A percentile compares a stretch with the other conserved stretches of the same genome.
Conservation (phyloP, 371 early-diverging fungal species). For the Apophysomyces variabilis region DNA sequence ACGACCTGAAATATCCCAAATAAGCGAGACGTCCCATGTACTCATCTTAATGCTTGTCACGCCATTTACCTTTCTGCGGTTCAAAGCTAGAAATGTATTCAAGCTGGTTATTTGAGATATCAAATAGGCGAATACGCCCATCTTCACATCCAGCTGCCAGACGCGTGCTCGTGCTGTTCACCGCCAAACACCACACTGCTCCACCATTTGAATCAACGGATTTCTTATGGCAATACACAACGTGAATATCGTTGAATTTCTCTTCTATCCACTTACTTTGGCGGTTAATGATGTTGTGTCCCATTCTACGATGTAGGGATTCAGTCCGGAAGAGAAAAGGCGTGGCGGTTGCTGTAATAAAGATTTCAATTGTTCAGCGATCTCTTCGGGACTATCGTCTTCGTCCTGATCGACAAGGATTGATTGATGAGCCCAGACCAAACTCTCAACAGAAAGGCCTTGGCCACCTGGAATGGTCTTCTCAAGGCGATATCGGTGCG, state of each 20-base stretch:
- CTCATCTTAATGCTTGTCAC: background rate
- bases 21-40: background rate
- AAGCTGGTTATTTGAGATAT: slow-evolving; percentile 75
- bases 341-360: slow-evolving; percentile 68
- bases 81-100: slow-evolving; percentile 74
- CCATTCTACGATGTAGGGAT: slow-evolving; percentile 90
- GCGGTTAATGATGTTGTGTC: slow-evolving; percentile 74
- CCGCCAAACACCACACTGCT: slow-evolving; percentile 93
- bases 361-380: slow-evolving; percentile 52
- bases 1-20: slow-evolving; percentile 44
- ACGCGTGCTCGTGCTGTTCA: slow-evolving; percentile 72
- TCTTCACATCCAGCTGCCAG: slow-evolving; percentile 95
- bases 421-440: slow-evolving; percentile 87
- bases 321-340: slow-evolving; percentile 87
- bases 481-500: slow-evolving; percentile 66
- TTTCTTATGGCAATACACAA: slow-evolving; percentile 15
- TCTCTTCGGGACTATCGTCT: slow-evolving; percentile 59
- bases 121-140: slow-evolving; percentile 86
- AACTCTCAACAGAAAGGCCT: slow-evolving; percentile 76
- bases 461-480: slow-evolving; percentile 84
- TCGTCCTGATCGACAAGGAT: slow-evolving; percentile 62
- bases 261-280: slow-evolving; percentile 50
- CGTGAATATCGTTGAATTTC: background rate
- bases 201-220: slow-evolving; percentile 87
- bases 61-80: slow-evolving; percentile 59